Percentiles rank a stretch among this genome's conserved stretches.
Evolutionary conservation across 2,329 filamentous ascomycete species (phyloP).

Genomic region (Exophiala spinifera): DNA sequence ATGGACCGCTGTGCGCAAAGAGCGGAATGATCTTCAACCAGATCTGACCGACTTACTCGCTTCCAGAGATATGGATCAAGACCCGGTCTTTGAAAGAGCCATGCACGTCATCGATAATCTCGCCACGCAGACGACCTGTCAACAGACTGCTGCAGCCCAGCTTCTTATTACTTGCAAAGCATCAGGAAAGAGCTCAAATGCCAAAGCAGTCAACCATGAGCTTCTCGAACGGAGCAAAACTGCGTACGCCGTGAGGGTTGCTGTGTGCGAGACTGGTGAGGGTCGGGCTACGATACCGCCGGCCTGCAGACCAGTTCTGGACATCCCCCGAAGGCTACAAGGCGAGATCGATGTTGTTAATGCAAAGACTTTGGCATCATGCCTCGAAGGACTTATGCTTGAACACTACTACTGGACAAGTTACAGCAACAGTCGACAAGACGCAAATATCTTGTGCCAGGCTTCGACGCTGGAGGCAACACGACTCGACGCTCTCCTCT

Average conservation of each 20-base stretch:
- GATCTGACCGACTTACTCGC: constrained; percentile 20
- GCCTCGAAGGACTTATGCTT: constrained; percentile 53
- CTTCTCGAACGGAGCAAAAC: constrained; percentile 49
- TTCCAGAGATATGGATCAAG: constrained; percentile 15
- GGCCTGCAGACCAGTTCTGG: constrained; percentile 49
- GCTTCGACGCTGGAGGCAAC: constrained; percentile 42
- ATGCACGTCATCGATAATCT: constrained; percentile 22
- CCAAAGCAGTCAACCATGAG: constrained; percentile 31
- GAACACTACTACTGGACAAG: constrained; percentile 61
- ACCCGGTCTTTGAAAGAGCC: constrained; percentile 21
- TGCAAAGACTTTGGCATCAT: constrained; percentile 43
- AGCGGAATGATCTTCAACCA: constrained; percentile 8
- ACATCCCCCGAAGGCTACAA: constrained; percentile 22
- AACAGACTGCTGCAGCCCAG: constrained; percentile 21
- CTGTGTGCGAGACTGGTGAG: constrained; percentile 60
- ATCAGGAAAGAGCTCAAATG: constrained; percentile 6
- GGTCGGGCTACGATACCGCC: constrained; percentile 51
- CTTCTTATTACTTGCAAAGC: constrained; percentile 22
- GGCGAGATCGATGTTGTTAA: constrained; percentile 27
- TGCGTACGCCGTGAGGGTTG: constrained; percentile 60
- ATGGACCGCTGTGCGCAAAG: constrained; percentile 13
- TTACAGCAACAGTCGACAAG: constrained; percentile 61
- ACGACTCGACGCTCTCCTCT: constrained; percentile 20
- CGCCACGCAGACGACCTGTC: constrained; percentile 21
- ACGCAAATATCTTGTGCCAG: constrained; percentile 61